phyloP scores from a whole-genome alignment of 1,139 yeast genomes.

The Nadsonia commutata region DNA sequence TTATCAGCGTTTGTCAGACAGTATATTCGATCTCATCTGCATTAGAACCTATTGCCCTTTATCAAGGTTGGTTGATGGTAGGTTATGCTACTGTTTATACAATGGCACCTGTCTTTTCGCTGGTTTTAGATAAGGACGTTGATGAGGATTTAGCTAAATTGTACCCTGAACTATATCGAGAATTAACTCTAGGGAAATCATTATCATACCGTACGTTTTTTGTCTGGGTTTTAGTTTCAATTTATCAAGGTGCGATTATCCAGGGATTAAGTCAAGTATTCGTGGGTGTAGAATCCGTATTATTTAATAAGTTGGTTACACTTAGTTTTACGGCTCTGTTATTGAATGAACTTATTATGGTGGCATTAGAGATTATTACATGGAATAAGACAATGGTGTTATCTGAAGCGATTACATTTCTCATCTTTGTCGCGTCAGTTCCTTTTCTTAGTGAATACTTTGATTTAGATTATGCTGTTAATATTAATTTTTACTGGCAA shows the following conservation, averaged over 20 bases:
- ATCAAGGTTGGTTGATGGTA: slow-evolving; percentile 95
- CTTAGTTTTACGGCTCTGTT: slow-evolving; percentile 69
- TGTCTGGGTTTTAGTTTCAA: slow-evolving; percentile 77
- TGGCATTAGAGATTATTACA: slow-evolving; percentile 75
- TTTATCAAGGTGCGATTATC: slow-evolving; percentile 71
- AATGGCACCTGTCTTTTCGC: slow-evolving; percentile 94
- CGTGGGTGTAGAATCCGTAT: slow-evolving; percentile 40
- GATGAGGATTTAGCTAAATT: slow-evolving; percentile 77
- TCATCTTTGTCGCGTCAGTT: slow-evolving; percentile 53
- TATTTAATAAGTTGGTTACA: slow-evolving; percentile 68
- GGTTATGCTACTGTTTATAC: slow-evolving; percentile 96
- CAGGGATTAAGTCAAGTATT: slow-evolving; percentile 70
- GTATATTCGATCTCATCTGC: slow-evolving; percentile 74
- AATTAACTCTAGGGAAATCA: slow-evolving; percentile 75
- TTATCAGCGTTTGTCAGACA: slow-evolving; percentile 93
- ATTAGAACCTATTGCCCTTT: slow-evolving; percentile 87
- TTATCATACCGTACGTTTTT: slow-evolving; percentile 78
- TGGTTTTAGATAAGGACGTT: slow-evolving; percentile 83
- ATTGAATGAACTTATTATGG: slow-evolving; percentile 83
- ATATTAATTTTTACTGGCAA: slow-evolving; percentile 57
- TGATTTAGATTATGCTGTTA: slow-evolving; percentile 48
- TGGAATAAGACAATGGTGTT: slow-evolving; percentile 75
- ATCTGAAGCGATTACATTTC: slow-evolving; percentile 56
- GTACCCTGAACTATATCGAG: slow-evolving; percentile 91
- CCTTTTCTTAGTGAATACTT: slow-evolving; percentile 81